Evolutionary conservation across 2,329 filamentous ascomycete species (phyloP).

Genomic region (Sporothrix inflata): DNA sequence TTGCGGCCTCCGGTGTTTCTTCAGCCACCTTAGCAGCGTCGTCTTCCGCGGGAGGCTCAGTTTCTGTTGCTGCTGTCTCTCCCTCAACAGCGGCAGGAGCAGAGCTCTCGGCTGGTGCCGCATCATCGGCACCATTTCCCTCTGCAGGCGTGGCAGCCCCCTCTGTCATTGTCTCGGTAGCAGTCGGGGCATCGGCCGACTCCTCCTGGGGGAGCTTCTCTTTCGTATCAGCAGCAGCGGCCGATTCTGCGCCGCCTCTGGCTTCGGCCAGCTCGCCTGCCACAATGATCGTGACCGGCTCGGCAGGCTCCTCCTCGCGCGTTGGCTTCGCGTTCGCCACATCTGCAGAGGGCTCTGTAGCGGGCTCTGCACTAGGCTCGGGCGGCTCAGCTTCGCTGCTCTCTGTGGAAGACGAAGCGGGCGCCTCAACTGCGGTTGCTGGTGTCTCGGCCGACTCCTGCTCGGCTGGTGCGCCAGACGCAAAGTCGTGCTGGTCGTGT

Average conservation of each 20-base stretch:
- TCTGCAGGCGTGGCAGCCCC: background rate
- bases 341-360: background rate
- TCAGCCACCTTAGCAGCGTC: background rate
- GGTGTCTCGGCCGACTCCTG: background rate
- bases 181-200: background rate
- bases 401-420: background rate
- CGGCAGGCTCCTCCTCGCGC: background rate
- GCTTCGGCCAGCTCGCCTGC: constrained; percentile 14
- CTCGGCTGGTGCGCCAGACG: background rate
- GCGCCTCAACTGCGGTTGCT: constrained; percentile 32
- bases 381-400: background rate
- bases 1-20: background rate
- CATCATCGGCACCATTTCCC: background rate
- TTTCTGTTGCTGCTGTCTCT: background rate
- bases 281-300: constrained; percentile 6
- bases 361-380: background rate
- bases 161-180: background rate
- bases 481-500: constrained; percentile 33
- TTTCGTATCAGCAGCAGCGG: background rate
- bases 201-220: background rate
- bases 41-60: background rate
- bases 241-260: background rate
- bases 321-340: background rate
- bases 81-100: background rate
- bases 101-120: background rate